These are phyloP conservation scores for Eragrostis curvula DNA, from an alignment of 176 grass and related monocot genomes.

Conservation along the genomic window DNA sequence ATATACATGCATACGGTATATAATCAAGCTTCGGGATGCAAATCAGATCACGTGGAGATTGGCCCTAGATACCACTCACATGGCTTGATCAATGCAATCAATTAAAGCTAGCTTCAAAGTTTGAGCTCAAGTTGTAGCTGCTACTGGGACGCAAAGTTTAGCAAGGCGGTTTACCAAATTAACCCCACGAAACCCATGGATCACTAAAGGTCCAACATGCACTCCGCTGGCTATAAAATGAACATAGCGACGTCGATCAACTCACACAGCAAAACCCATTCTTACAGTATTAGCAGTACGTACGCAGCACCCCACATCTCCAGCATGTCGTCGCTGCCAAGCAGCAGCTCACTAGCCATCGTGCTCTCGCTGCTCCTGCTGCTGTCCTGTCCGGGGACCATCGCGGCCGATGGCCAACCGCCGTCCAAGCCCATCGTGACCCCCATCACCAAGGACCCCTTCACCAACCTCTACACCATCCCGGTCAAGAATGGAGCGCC, in stretches of 20 bases:
- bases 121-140: neutral
- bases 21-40: too few species aligned
- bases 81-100: neutral
- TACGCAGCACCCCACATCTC: neutral
- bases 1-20: too few species aligned
- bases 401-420: neutral
- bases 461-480: constrained; percentile 36
- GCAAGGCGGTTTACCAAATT: neutral
- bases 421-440: constrained; percentile 30
- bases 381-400: neutral
- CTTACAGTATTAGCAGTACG: too few species aligned
- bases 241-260: neutral
- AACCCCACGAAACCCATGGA: too few species aligned
- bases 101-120: neutral
- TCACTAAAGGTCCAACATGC: neutral
- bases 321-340: neutral
- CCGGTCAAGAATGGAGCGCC: constrained; percentile 35
- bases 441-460: constrained; percentile 17
- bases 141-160: neutral
- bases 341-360: neutral
- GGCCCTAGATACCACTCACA: neutral
- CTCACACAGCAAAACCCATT: neutral
- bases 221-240: neutral
- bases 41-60: too few species aligned
- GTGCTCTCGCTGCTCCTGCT: constrained; percentile 2